Percentiles rank a stretch among this genome's conserved stretches.
Evolutionary conservation across 2,329 filamentous ascomycete species (phyloP).

Genomic region (Nigrospora sphaerica): DNA sequence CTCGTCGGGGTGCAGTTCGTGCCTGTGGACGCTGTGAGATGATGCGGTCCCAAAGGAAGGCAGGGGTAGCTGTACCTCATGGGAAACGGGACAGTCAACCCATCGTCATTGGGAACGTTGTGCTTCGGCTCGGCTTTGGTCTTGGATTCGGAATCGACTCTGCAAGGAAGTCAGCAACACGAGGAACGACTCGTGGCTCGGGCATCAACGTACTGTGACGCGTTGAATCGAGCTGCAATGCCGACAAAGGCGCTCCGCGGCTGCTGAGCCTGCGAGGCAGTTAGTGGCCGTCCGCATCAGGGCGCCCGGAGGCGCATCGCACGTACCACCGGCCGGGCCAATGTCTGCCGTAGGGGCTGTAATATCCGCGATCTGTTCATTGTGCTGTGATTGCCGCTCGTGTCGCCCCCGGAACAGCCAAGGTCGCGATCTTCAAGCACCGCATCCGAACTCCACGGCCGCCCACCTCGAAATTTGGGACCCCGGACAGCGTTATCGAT

Average conservation of each 20-base stretch:
- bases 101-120: background rate
- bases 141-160: conserved; percentile 3
- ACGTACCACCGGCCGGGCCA: conserved; percentile 20
- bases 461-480: background rate
- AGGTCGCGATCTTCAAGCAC: conserved; percentile 11
- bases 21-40: background rate
- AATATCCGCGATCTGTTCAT: conserved; percentile 21
- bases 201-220: conserved; percentile 15
- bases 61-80: background rate
- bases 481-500: background rate
- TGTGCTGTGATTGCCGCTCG: conserved; percentile 11
- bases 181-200: background rate
- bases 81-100: conserved; percentile 1
- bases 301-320: background rate
- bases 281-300: conserved; percentile 6
- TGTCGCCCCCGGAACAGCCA: conserved; percentile 8
- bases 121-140: background rate
- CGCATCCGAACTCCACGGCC: no score
- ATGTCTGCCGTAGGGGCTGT: conserved; percentile 20
- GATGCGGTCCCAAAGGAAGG: background rate
- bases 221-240: conserved; percentile 14
- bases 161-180: conserved; percentile 7
- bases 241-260: conserved; percentile 15
- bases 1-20: conserved; percentile 7
- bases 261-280: conserved; percentile 13